Conservation (phyloP, 1,284 basidiomycete genomes). For the Cutaneotrichosporon cavernicola region DNA sequence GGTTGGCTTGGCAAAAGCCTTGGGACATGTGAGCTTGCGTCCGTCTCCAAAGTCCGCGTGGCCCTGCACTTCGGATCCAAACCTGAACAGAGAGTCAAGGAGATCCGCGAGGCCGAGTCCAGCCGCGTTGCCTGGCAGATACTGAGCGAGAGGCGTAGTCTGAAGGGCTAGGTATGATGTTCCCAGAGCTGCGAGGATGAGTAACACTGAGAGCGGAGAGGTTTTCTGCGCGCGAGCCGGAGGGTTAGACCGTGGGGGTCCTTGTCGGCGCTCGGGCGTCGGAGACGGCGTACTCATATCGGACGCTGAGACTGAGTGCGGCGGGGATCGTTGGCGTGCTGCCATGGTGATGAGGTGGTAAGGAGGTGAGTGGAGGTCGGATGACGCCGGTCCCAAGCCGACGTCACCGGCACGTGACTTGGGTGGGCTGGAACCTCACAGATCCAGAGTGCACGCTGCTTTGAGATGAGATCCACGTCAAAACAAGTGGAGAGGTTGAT, state of each 20-base stretch:
- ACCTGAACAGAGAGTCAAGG: background rate
- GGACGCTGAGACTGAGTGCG: background rate
- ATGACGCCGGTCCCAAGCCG: background rate
- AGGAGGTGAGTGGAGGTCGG: background rate
- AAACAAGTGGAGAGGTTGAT: too few relatives aligned
- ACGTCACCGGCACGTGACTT: background rate
- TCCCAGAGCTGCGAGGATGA: background rate
- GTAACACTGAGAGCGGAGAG: background rate
- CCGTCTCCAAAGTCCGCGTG: conserved; percentile 46
- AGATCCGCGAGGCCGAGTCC: background rate
- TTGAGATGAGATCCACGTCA: too few relatives aligned
- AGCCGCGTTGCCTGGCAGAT: conserved; percentile 1
- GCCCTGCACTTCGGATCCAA: conserved; percentile 13
- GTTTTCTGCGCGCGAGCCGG: background rate
- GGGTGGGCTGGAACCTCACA: too few relatives aligned
- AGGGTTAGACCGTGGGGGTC: background rate
- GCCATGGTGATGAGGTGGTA: background rate
- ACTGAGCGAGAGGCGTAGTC: background rate
- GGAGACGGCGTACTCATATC: background rate
- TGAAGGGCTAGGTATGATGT: background rate
- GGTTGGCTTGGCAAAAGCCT: conserved; percentile 28
- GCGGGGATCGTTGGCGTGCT: background rate
- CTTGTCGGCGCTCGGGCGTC: background rate
- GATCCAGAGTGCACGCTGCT: too few relatives aligned
- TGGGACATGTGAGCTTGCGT: conserved; percentile 20